Base-by-base conservation (phyloP, 1,284 basidiomycete genomes). In the Cryptococcus depauperatus region DNA sequence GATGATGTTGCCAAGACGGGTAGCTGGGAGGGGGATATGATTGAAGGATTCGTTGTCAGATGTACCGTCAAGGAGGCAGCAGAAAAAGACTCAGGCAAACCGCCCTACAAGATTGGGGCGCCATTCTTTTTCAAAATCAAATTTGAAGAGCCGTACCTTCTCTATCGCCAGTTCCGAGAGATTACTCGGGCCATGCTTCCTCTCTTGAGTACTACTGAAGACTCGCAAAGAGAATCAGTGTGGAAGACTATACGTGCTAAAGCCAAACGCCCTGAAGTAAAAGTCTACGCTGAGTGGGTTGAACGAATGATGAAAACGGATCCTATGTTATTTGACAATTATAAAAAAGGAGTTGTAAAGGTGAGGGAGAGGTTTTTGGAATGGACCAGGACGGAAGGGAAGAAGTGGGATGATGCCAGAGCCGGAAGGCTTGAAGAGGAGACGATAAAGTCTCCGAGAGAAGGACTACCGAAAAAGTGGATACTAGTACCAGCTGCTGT, bases 41-140 rank as follows among this genome's bases (percentile, higher is more conserved):
- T 98, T 37, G 93, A 99, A 68, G 93, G 95, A 3, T 97, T 98
- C 66, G 93, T 99, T 52, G 90, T 98, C 3, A 82, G 91, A 48
- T 84, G 84, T 2, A 77, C 75, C 41, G 80, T 89, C 51, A 65
- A 73, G 19, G 44, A 61, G 6, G 40, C 41, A 5, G 9, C 43
- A 19, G 57, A 60, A 33, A 22, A 14, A 5, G 35, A 43, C 8
- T 48, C 51, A 3, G 61, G 59, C 14, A 28, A 50, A 48, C 77
- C 79, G 8, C 89, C 88, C 0, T 92, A 92, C 62, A 68, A 74
- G 0, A 71, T 82, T 0, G 85, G 85, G 13, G 82, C 86, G 5
- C 83, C 87, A 0, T 95, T 97, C 76, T 97, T 99, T 77, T 98
- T 96, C 82, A 98, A 99, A 69, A 79, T 98, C 73, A 98, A 99